Evolutionary conservation across 495 filamentous ascomycete genomes (phyloP), one percentile per base, ranked within the genome.

Genomic region (Aspergillus sclerotiicarbonarius): DNA sequence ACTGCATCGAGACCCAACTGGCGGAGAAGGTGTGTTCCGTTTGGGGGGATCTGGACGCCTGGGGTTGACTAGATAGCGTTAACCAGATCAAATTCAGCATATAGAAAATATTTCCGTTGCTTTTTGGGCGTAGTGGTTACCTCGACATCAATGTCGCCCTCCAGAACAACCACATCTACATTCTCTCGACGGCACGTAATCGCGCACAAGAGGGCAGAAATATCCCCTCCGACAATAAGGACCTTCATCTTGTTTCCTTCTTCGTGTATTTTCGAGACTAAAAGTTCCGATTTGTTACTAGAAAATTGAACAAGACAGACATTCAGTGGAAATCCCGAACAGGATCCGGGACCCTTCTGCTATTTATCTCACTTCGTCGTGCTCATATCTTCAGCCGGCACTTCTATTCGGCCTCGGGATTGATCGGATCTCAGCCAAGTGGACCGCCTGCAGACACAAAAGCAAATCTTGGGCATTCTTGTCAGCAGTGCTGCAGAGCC

Each of bases 1-100:
- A 45, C 41, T 4, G 18, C 35, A 4, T 41, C 35, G 18, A 54
- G 39, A 18, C 30, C 52, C 19, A 54, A 37, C 6, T 54, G 35
- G 15, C 30, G 37, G 12, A 54, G 37, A 19, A 54, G 30, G 3
- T 21, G 12, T 0, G 52, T 45, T 13, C 52, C 52, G 39, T 54
- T 54, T 0, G 52, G 52, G 2, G 52, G 39, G 19, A 54, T 54
- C 10, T 54, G 52, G 19, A 54, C n/a, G 21, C 52, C 52, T 8
- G 52, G n/a, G 41, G 15, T 31, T 19, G 29, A 29, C 51, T 53
- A 33, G 9, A 10, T 29, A 25, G 0, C 10, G 12, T 48, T n/a
- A 48, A 19, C 21, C 12, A 20, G 7, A n/a, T n/a, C n/a, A n/a
- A n/a, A 16, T 21, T n/a, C 0, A 48, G 31, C 4, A n/a, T 25